Evolutionary conservation across 1,284 basidiomycete genomes (phyloP), one percentile per base, ranked within the genome.

Genomic region (Moesziomyces aphidis): DNA sequence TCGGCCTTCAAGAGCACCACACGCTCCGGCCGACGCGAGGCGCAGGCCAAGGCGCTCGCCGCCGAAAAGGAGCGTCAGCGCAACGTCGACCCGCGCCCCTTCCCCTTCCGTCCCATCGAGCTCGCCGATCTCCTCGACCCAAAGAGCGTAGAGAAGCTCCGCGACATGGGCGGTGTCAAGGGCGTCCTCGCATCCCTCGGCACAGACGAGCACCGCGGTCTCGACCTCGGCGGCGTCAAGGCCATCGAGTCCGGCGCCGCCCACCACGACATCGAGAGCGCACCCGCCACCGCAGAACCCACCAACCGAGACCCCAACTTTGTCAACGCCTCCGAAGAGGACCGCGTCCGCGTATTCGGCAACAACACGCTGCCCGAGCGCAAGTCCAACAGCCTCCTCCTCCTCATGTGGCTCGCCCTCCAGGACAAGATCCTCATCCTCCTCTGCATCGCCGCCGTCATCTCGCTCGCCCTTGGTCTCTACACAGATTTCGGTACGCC

Each of bases 361-460:
- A 86, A 88, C 67, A 99, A 99, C 82, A 84, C 91, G 28, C 87
- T 98, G 1, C 96, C 96, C 1, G 86, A 86, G 6, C 90, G 93
- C 45, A 88, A 89, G 61, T 90, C 89, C 74, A 98, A 97, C 86
- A 89, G 89, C 28, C 87, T 99, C 21, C 87, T 94, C 48, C 87
- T 89, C 73, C 88, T 99, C 45, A 97, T 97, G 93, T 97, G 92
- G 92, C 86, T 92, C 39, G 95, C 96, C 2, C 87, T 97, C 82
- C 93, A 96, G 86, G 96, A 98, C 86, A 97, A 95, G 87, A 93
- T 97, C 76, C 86, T 97, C 23, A 90, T 97, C 73, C 86, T 99
- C 55, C 89, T 98, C 48, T 92, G 91, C 34, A 89, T 98, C 79
- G 94, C 95, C 43, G 96, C 97, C 5, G 90, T 93, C 56, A 89